Base-by-base conservation (phyloP, 2,329 filamentous ascomycete species). In the Orbilia ellipsospora region DNA sequence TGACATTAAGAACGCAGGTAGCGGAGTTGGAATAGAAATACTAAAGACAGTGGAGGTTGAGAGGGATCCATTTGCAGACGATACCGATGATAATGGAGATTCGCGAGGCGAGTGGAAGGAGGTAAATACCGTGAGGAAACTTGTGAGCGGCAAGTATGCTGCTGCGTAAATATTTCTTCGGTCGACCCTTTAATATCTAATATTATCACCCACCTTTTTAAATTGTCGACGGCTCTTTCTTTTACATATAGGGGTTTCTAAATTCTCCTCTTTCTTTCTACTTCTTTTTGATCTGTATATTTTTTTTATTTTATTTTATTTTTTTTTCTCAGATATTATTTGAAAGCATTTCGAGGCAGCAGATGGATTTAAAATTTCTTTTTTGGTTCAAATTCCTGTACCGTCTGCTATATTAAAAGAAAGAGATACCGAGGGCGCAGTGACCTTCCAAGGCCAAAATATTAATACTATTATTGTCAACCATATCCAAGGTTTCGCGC, bases 81-180 rank as follows among this genome's bases (percentile, higher is more conserved):
- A 86, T 54, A 83, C 81, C 67, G 69, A 82, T 63, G 79, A 81
- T 51, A 61, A 78, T 81, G 28, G 80, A 81, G 13, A 78, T 77
- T 10, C 79, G 80, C 79, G 83, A 74, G 82, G 82, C 73, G 80
- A 78, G 36, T 96, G 92, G 93, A 86, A 87, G 28, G 87, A 89
- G 48, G 87, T 96, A 44, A 87, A 88, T 10, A 85, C 87, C 4
- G 83, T 86, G 64, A 88, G 88, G 82, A 94, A 90, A 83, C 81
- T 95, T 78, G 86, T 91, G 23, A 90, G 88, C 80, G 92, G 92
- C 55, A 91, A 90, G 83, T 96, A 95, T 82, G 88, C 92, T 79
- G 87, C 88, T 26, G 85, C 75, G 63, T 78, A 73, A 72, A 73
- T 68, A 60, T 78, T 12, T 23, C n/a, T 23, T 2, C 5, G 5